Evolutionary conservation across 2,329 filamentous ascomycete genomes (phyloP), one percentile per base, ranked within the genome.

Genomic region (Zasmidium angulare): DNA sequence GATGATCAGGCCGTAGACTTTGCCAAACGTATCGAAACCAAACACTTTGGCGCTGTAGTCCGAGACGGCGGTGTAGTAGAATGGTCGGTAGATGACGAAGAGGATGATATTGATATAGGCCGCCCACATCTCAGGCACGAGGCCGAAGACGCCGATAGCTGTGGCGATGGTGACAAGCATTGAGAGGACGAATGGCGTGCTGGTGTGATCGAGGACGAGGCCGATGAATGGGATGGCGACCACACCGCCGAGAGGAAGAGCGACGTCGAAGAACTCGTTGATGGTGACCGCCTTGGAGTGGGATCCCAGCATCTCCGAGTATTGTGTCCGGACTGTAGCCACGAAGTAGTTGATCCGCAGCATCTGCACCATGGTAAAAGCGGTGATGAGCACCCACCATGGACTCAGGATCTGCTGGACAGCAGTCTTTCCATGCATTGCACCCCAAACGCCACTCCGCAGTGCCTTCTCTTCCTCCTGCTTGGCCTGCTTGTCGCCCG

Each of bases 41-140:
- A 96, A 96, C 36, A 96, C 91, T 76, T 96, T 96, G 61, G 91
- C 91, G 20, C 86, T 85, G 74, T 96, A 96, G 77, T 96, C 92
- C 23, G 82, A 93, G 59, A 96, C 90, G 7, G 91, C 86, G 0
- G 91, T 96, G 77, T 96, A 96, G 76, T 96, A 97, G 26, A 96
- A 86, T 0, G 93, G 92, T 0, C 92, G 85, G 70, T 95, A 93
- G 21, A 96, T 75, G 11, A 95, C 90, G 70, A 96, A 96, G 10
- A 96, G 82, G 49, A 81, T 77, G 55, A 96, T 80, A 66, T 93
- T 93, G 14, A 82, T 80, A 67, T 96, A 96, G 0, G 88, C 90
- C 0, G 87, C 86, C 83, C 86, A 88, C 22, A 83, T 77, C 63
- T 85, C 80, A 63, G 89, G 88, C 3, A 96, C 81, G 50, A 92